Base-by-base conservation (phyloP, 2,329 filamentous ascomycete genomes). In the Colletotrichum sp. region DNA sequence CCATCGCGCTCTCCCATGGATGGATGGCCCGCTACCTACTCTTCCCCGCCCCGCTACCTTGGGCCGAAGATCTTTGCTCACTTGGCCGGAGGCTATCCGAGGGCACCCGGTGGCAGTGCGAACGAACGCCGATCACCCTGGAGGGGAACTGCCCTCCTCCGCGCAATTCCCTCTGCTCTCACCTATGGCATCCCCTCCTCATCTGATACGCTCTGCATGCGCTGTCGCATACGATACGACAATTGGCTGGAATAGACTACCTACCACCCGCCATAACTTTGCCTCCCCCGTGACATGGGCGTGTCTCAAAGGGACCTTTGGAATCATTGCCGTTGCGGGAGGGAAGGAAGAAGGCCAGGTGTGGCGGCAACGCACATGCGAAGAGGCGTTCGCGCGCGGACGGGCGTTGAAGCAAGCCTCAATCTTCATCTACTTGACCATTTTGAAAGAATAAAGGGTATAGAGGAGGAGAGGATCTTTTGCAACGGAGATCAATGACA, bases 41-140 rank as follows among this genome's bases (percentile, higher is more conserved):
- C 61, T 58, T 72, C 73, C 69, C 73, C 62, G 69, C 62, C 73
- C 55, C 73, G 73, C 73, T 75, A 75, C 52, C 32, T 58, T 60
- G 70, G 71, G 32, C 34, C 62, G 73, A 67, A 72, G 69, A 72
- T 75, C 73, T 67, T 39, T 72, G 66, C 28, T 70, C 66, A 13
- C 43, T 70, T 61, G 32, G 30, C 61, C 43, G 69, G 56, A 75
- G 30, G 56, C 69, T 36, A 48, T 56, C 62, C 56, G 43, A 67
- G 62, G 32, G 56, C 56, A 56, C 27, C 39, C 69, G 39, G 69
- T 72, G 68, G 69, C 68, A 62, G 60, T 71, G 68, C 67, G 69
- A 43, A 22, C 25, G 5, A 30, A 68, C 30, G 32, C 58, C 48
- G 70, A 62, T 72, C 64, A 22, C 48, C n/a, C 36, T 61, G 22